Percentiles rank a stretch among this genome's conserved stretches.
These are phyloP conservation scores for Lachnellula cervina DNA, from an alignment of 2,329 filamentous ascomycete genomes.

Conservation along the genomic window DNA sequence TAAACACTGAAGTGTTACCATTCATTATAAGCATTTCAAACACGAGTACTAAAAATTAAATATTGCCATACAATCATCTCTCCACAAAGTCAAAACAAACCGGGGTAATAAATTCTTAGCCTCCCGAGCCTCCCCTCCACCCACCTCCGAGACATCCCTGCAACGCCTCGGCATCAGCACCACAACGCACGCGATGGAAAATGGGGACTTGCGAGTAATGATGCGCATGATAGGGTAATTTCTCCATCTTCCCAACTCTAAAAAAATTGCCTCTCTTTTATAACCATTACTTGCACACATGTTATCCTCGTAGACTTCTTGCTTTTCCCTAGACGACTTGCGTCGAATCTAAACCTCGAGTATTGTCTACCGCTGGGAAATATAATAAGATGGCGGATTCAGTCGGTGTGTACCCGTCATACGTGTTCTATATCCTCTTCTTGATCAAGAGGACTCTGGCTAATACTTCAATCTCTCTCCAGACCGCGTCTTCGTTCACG, in stretches of 20 bases:
- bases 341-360: neutral
- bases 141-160: conserved; percentile 1
- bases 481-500: conserved; percentile 99
- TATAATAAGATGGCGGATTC: conserved; percentile 46
- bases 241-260: neutral
- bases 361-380: neutral
- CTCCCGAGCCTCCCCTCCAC: neutral
- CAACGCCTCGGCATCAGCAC: conserved; percentile 6
- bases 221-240: conserved; percentile 21
- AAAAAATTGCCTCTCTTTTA: neutral
- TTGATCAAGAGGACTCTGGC: neutral
- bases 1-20: too few relatives aligned
- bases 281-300: conserved; percentile 1
- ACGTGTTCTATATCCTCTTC: neutral
- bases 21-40: too few relatives aligned
- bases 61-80: neutral
- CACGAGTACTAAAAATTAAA: neutral
- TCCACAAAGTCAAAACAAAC: neutral
- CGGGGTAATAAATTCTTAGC: neutral
- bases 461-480: neutral
- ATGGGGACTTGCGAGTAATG: neutral
- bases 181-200: conserved; percentile 4
- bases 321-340: neutral
- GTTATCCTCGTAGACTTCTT: conserved; percentile 1
- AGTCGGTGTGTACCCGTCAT: conserved; percentile 38